Evolutionary conservation across 441 rosid species (phyloP), one percentile per base, ranked within the genome.

Genomic region (Jatropha multifida): DNA sequence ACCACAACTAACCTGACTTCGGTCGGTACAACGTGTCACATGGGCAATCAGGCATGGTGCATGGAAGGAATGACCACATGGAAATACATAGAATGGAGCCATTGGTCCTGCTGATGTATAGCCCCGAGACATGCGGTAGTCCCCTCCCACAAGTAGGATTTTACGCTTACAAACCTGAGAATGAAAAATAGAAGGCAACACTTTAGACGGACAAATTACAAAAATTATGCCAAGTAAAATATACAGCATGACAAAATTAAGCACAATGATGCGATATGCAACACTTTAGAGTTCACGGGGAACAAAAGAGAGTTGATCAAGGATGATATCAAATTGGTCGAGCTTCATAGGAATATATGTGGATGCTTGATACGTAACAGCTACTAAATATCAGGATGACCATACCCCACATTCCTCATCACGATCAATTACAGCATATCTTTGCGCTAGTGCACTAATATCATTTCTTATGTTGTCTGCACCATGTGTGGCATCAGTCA

Each of bases 401-500:
- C 79, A 77, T 96, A 96, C 99, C 96, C 99, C 98, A 59, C 99
- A 94, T 76, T 96, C 97, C 85, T 96, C 98, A 1, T 91, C 97
- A 0, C 90, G 94, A 62, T 92, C 93, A 68, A 96, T 89, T 65
- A 94, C 96, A 49, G 98, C 95, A 78, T 89, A 96, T 96, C 98
- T 88, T 86, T 96, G 99, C 85, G 98, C 93, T 70, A 96, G 90
- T 66, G 98, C 94, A 78, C 94, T 89, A 58, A 94, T 96, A 84
- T 96, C 99, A 78, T 92, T 96, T 92, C 98, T 87, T 71, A 96
- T 94, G 84, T 92, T 92, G 83, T 96, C 99, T 77, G 99, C 99
- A 80, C 99, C 98, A 85, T 92, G 98, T 38, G 99, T 96, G 68
- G 99, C 98, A 81, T 96, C 98, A 83, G 92, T 91, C 98, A 96